These are phyloP conservation scores for Entomortierella beljakovae DNA, from an alignment of 192 early-diverging fungal species.

Conservation along the genomic window DNA sequence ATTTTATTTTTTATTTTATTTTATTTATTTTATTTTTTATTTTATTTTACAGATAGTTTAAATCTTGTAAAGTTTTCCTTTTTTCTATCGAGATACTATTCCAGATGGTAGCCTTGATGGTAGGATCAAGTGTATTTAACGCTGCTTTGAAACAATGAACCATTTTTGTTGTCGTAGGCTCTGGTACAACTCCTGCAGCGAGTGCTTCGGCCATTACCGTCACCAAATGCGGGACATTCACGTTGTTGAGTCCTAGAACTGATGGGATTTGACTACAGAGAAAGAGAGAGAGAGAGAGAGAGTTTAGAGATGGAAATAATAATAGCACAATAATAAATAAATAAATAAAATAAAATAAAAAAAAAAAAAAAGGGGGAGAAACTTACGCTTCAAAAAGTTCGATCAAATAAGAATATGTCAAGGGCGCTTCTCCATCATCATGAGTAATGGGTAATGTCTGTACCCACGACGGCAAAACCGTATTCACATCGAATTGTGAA, in stretches of 20 bases:
- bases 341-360: neutral
- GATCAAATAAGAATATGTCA: slow-evolving; percentile 79
- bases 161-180: slow-evolving; percentile 53
- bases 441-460: slow-evolving; percentile 82
- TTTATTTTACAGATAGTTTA: slow-evolving; percentile 19
- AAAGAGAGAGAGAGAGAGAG: neutral
- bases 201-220: slow-evolving; percentile 70
- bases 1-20: neutral
- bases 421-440: slow-evolving; percentile 89
- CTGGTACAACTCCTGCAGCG: slow-evolving; percentile 54
- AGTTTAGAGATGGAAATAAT: slow-evolving; percentile 4
- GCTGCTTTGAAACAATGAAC: slow-evolving; percentile 59
- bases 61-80: slow-evolving; percentile 51
- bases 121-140: slow-evolving; percentile 51
- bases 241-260: slow-evolving; percentile 68
- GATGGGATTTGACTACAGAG: slow-evolving; percentile 63
- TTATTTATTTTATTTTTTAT: neutral
- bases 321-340: slow-evolving; percentile 1
- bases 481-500: slow-evolving; percentile 68
- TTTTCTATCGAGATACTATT: slow-evolving; percentile 62
- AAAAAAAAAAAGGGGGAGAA: neutral
- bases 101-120: slow-evolving; percentile 58
- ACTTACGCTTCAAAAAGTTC: slow-evolving; percentile 71
- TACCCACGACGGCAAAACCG: slow-evolving; percentile 81
- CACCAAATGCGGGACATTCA: slow-evolving; percentile 68